Evolutionary conservation across 2,329 filamentous ascomycete species (phyloP).

Genomic region (Aureobasidium leucospermi): DNA sequence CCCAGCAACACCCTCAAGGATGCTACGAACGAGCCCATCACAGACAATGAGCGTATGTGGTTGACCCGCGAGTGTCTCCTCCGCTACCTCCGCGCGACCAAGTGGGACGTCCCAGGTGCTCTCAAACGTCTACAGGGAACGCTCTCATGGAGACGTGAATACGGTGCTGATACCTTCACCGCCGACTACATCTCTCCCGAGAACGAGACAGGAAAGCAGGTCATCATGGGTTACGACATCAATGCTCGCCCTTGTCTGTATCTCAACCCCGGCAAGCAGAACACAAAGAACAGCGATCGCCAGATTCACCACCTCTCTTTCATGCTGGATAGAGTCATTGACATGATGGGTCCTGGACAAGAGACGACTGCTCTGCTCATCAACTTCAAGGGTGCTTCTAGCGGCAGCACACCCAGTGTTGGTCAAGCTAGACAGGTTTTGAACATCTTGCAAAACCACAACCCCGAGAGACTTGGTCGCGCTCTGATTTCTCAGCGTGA

Average conservation of each 20-base stretch:
- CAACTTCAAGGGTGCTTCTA: conserved; percentile 78
- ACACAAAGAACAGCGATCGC: conserved; percentile 76
- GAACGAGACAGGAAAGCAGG: conserved; percentile 94
- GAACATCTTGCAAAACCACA: conserved; percentile 88
- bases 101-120: conserved; percentile 73
- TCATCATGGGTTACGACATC: conserved; percentile 81
- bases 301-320: conserved; percentile 93
- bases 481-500: conserved; percentile 83
- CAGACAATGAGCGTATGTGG: conserved; percentile 78
- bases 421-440: conserved; percentile 76
- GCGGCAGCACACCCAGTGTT: conserved; percentile 68
- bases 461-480: conserved; percentile 82
- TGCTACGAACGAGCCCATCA: conserved; percentile 55
- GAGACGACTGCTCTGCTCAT: conserved; percentile 83
- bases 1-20: conserved; percentile 55
- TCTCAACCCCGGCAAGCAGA: conserved; percentile 82
- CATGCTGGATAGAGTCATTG: conserved; percentile 86
- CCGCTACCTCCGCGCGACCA: conserved; percentile 86
- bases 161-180: conserved; percentile 71
- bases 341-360: conserved; percentile 78
- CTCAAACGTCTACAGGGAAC: conserved; percentile 74
- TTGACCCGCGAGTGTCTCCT: conserved; percentile 87
- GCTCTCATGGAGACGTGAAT: conserved; percentile 82
- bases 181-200: conserved; percentile 85
- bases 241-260: conserved; percentile 83